Percentiles rank a stretch among this genome's conserved stretches.
phyloP scores from a whole-genome alignment of 495 filamentous ascomycete species.

The Penicillium pulvis region DNA sequence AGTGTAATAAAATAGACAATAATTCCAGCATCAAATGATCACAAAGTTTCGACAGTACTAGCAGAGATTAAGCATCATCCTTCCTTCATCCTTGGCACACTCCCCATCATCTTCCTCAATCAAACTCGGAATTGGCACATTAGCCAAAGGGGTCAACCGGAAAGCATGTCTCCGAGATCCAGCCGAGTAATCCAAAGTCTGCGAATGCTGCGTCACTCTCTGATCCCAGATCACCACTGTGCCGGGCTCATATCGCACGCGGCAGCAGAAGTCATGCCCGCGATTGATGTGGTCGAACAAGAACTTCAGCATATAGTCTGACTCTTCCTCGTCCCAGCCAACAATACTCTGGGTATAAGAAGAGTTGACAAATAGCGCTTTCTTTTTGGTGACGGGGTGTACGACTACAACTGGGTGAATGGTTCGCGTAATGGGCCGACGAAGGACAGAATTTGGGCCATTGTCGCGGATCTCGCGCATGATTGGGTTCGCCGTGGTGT shows the following conservation, averaged over 20 bases:
- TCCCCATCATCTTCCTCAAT: constrained; percentile 12
- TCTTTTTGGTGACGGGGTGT: constrained; percentile 4
- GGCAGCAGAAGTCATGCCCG: constrained; percentile 5
- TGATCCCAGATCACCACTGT: constrained; percentile 10
- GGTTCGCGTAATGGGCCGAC: neutral
- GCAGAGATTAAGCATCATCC: constrained; percentile 11
- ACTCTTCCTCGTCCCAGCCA: constrained; percentile 11
- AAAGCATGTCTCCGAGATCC: constrained; percentile 9
- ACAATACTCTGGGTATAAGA: constrained; percentile 9
- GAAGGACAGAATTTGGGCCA: neutral
- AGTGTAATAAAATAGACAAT: neutral
- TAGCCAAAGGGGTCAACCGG: constrained; percentile 8
- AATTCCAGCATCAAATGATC: neutral
- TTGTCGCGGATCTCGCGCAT: neutral
- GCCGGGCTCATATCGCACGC: constrained; percentile 2
- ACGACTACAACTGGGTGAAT: constrained; percentile 3
- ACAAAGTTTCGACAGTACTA: neutral
- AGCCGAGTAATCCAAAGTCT: constrained; percentile 8
- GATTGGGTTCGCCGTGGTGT: neutral
- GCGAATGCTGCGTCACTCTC: constrained; percentile 4
- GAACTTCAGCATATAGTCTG: constrained; percentile 4
- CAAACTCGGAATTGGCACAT: constrained; percentile 12
- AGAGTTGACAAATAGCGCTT: constrained; percentile 5
- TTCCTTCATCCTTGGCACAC: constrained; percentile 10
- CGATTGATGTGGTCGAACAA: constrained; percentile 6